Percentiles rank a stretch among this genome's conserved stretches.
phyloP scores from a whole-genome alignment of 148 eudicot genomes.

The Silene uniflora region DNA sequence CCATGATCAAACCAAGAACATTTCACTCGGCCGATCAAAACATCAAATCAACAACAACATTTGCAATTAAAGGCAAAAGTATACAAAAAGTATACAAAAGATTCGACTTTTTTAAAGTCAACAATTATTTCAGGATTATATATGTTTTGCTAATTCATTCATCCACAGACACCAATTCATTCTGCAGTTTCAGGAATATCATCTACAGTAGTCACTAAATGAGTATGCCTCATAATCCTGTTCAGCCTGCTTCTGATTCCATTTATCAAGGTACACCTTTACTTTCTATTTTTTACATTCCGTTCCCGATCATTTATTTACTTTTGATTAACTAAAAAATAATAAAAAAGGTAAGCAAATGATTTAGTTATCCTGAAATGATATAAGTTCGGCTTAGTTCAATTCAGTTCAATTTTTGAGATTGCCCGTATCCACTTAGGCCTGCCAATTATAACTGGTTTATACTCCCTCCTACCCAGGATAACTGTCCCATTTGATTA shows the following conservation, averaged over 20 bases:
- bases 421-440: too few species aligned
- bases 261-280: conserved; percentile 36
- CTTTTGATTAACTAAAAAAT: too few species aligned
- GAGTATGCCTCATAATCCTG: conserved; percentile 39
- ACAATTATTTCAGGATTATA: too few species aligned
- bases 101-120: conserved; percentile 40
- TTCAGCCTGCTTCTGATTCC: conserved; percentile 34
- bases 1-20: not conserved
- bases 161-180: conserved; percentile 17
- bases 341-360: too few species aligned
- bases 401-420: too few species aligned
- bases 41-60: not conserved
- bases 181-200: conserved; percentile 16
- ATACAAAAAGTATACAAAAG: not conserved
- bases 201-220: conserved; percentile 25
- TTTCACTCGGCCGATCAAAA: not conserved
- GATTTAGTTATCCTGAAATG: too few species aligned
- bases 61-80: not conserved
- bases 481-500: too few species aligned
- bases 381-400: too few species aligned
- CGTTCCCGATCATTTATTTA: too few species aligned
- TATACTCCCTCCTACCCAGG: too few species aligned
- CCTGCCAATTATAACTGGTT: too few species aligned
- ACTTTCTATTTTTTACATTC: not conserved
- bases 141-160: too few species aligned